Percentiles rank a stretch among this genome's conserved stretches.
Evolutionary conservation across 2,329 filamentous ascomycete species (phyloP).

Genomic region (Cytospora piceae): DNA sequence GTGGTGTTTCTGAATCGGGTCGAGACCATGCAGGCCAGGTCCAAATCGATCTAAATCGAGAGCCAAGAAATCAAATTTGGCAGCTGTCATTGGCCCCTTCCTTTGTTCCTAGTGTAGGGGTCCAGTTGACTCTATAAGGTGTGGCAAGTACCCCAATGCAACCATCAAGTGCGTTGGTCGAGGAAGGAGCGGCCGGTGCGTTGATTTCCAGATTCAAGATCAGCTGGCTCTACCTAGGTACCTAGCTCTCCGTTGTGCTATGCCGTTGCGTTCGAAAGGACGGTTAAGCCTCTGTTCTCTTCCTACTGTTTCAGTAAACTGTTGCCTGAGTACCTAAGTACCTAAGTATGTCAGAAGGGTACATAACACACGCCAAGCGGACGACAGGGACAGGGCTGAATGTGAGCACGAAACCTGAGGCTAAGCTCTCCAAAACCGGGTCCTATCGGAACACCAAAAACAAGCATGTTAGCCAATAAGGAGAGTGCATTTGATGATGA

Average conservation of each 20-base stretch:
- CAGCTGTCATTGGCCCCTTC: constrained; percentile 3
- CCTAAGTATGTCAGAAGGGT: too few species aligned
- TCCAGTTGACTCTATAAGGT: background rate
- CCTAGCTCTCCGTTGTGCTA: background rate
- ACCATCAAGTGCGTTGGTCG: background rate
- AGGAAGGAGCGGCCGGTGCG: constrained; percentile 19
- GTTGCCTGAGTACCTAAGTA: too few species aligned
- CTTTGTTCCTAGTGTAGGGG: constrained; percentile 5
- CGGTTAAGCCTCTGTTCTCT: background rate
- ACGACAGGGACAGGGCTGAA: constrained; percentile 14
- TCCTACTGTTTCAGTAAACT: background rate
- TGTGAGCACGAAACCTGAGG: background rate
- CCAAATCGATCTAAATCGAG: background rate
- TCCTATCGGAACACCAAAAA: constrained; percentile 24
- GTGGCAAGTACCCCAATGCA: too few species aligned
- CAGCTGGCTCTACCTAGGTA: background rate
- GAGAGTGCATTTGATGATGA: constrained; percentile 1
- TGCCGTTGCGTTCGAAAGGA: background rate
- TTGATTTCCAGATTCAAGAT: constrained; percentile 11
- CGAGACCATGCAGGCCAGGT: background rate
- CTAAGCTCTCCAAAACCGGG: constrained; percentile 6
- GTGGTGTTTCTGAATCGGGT: background rate
- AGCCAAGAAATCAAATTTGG: constrained; percentile 6
- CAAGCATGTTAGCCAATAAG: constrained; percentile 10
- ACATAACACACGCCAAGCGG: too few species aligned